Base-by-base conservation (phyloP, 805 yeast species). In the Metschnikowia amazonensis region DNA sequence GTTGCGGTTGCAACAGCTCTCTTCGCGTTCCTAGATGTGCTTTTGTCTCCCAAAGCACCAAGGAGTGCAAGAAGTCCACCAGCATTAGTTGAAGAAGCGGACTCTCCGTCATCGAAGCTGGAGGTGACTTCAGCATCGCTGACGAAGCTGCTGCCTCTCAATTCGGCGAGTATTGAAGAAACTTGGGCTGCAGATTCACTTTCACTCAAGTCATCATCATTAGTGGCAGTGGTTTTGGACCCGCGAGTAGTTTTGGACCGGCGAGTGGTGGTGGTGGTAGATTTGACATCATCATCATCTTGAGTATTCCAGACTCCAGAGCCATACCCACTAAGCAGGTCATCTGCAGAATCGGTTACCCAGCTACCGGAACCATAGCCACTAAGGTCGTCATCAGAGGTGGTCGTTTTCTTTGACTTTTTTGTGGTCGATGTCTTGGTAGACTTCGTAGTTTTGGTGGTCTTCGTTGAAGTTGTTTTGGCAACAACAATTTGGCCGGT, bases 401-500 rank as follows among this genome's bases (percentile, higher is more conserved):
- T n/a, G 20, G 33, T 16, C 16, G 43, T 31, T 18, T 13, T 25
- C 18, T 16, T 27, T 3, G 43, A 2, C n/a, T 17, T 31, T 10
- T 3, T 17, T 4, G 29, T 32, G 20, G n/a, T 18, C 14, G 49
- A 23, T 16, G 25, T 37, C 21, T 16, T 38, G 29, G 44, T 35
- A 16, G 36, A 34, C 23, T 13, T 28, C 5, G 30, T 28, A 3
- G 42, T 29, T 10, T 27, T 20, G 32, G 32, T 23, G 6, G 29
- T 25, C 13, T 39, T 21, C 3, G 31, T 29, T 2, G 42, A 6
- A 1, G 54, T 45, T 8, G 50, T 52, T 25, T 36, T 45, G 9
- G 56, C 46, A 14, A 54, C 56, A 3, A 54, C 56, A 16, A 52
- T 54, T 24, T 50, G 47, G 10, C 31, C 38, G 8, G 58, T 54